These are phyloP conservation scores for Colletotrichum incanum DNA, from an alignment of 2,329 filamentous ascomycete genomes.

Conservation along the genomic window DNA sequence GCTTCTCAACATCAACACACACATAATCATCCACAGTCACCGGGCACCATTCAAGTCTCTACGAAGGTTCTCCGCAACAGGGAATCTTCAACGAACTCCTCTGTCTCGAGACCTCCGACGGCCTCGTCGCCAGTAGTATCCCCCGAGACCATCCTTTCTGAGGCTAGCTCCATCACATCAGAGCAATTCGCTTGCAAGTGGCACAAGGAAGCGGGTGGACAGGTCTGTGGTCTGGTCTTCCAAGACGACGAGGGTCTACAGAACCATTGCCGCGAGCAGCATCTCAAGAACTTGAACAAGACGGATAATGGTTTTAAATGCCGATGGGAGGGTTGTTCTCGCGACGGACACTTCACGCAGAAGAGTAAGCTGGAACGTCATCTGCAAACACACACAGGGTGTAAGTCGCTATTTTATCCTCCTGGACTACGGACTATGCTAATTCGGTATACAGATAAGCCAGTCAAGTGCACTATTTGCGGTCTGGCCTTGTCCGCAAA, in stretches of 20 bases:
- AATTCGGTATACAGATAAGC: constrained; percentile 66
- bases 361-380: constrained; percentile 77
- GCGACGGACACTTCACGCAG: constrained; percentile 69
- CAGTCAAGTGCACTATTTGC: constrained; percentile 71
- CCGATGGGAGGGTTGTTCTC: constrained; percentile 70
- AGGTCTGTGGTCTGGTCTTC: constrained; percentile 56
- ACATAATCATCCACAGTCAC: not conserved
- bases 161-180: not conserved
- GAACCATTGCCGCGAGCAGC: constrained; percentile 66
- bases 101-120: not conserved
- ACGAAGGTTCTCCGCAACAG: not conserved
- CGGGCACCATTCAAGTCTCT: not conserved
- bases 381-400: constrained; percentile 76
- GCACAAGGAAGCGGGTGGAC: constrained; percentile 45
- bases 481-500: constrained; percentile 74
- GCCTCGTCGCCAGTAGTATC: constrained; percentile 17
- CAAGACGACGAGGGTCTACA: constrained; percentile 66
- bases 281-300: constrained; percentile 60
- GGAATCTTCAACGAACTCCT: not conserved
- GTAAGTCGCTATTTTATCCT: constrained; percentile 58
- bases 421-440: constrained; percentile 45
- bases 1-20: constrained; percentile 2
- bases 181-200: constrained; percentile 54
- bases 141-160: constrained; percentile 1
- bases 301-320: constrained; percentile 65